Percentiles rank a stretch among this genome's conserved stretches.
phyloP scores from a whole-genome alignment of 2,329 filamentous ascomycete genomes.

The Beauveria sp. region DNA sequence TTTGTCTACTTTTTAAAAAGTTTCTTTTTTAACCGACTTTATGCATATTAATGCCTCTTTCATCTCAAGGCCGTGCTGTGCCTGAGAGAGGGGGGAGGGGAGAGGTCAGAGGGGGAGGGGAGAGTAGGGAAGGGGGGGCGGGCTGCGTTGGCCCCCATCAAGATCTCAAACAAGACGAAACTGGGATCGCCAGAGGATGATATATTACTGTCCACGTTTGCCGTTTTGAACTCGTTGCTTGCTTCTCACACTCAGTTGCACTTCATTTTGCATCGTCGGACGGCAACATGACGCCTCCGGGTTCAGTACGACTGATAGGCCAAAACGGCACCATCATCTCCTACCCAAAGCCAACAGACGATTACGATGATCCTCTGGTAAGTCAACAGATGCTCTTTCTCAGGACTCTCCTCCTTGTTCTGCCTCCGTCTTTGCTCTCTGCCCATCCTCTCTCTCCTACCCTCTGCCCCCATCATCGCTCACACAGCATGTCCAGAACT shows the following conservation, averaged over 20 bases:
- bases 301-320: not conserved
- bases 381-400: not conserved
- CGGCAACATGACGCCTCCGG: not conserved
- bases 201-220: not conserved
- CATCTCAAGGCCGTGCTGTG: no score
- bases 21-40: no score
- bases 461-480: no score
- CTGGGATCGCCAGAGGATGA: not conserved
- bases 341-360: conserved; percentile 4
- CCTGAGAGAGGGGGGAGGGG: no score
- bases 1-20: no score
- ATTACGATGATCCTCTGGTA: conserved; percentile 7
- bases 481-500: not conserved
- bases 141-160: not conserved
- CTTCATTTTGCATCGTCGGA: no score
- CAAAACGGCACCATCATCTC: not conserved
- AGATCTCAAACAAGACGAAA: not conserved
- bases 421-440: not conserved
- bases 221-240: not conserved
- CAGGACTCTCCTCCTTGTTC: no score
- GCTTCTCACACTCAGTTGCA: not conserved
- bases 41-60: no score
- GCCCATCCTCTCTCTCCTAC: no score
- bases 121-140: not conserved
- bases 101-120: not conserved